Percentiles rank a stretch among this genome's conserved stretches.
These are phyloP conservation scores for Filosporella fistucella DNA, from an alignment of 495 filamentous ascomycete genomes.

Conservation along the genomic window DNA sequence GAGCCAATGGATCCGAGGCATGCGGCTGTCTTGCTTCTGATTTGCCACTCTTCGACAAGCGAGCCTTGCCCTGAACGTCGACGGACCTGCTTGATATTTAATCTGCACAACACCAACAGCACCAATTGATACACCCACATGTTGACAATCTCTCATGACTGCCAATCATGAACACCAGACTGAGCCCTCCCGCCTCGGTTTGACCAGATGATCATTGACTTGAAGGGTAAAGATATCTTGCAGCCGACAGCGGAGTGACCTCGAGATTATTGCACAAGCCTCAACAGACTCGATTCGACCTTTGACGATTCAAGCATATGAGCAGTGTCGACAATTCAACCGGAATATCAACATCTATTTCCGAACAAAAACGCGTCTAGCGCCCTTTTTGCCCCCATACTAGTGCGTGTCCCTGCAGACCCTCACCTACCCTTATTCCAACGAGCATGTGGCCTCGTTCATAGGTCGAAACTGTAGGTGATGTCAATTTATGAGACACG, in stretches of 20 bases:
- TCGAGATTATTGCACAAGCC: neutral
- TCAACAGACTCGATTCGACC: neutral
- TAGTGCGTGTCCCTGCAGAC: conserved; percentile 8
- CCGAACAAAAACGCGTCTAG: conserved; percentile 4
- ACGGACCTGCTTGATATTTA: too few species aligned
- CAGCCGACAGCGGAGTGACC: neutral
- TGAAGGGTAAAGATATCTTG: neutral
- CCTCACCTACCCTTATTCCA: conserved; percentile 6
- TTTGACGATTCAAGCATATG: too few species aligned
- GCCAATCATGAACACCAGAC: too few species aligned
- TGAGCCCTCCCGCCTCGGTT: neutral
- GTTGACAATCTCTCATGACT: neutral
- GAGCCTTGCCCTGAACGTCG: too few species aligned
- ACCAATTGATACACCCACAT: conserved; percentile 3
- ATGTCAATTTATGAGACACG: conserved; percentile 3
- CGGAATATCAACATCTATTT: neutral
- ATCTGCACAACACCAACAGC: too few species aligned
- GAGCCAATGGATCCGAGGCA: too few species aligned
- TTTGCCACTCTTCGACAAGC: too few species aligned
- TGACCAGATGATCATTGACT: neutral
- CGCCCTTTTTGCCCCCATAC: neutral
- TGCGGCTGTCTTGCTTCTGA: too few species aligned
- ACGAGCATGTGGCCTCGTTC: neutral
- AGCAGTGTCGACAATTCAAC: neutral
- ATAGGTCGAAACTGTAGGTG: neutral